Base-by-base conservation (phyloP, 169 alveolate genomes). In the Neospora caninum region DNA sequence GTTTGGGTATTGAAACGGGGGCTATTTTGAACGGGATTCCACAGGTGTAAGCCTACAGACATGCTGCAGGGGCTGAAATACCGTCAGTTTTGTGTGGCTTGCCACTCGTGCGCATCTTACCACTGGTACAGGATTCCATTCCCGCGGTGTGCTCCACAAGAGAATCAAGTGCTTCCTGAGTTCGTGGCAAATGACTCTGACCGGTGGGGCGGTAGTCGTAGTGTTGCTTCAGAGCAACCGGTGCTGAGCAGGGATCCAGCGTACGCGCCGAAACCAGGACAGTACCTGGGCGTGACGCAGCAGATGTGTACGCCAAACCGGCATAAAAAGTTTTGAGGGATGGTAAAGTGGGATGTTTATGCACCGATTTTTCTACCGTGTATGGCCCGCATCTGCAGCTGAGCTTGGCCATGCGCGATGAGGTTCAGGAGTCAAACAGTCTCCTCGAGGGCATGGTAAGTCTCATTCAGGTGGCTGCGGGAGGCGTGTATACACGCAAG, bases 401-500 rank as follows among this genome's bases (percentile, higher is more conserved):
- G 45, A 92, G 95, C 67, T 88, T 92, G 88, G 95, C 95, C 29
- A 92, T 92, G 95, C 86, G 95, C 7, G 95, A 92, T 45, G 95
- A 92, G 58, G 95, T 92, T 22, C 91, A 92, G 93, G 89, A 91
- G 36, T 92, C 95, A 0, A 92, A 92, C 89, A 69, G 31, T 49
- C 93, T 92, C 69, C 92, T 92, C 22, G 95, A 67, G 42, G 54
- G 89, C 20, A 92, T 92, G 95, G 95, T 92, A 67, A 45, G 95
- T 29, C 41, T n/a, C 34, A 22, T 31, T 13, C 58, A 25, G 88
- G 53, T 78, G 58, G 83, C 53, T 42, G 43, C 91, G 38, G 29
- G 83, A 49, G 58, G 58, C 4, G 58, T 49, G 58, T 13, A 49
- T 49, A 22, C 9, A n/a, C n/a, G n/a, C n/a, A n/a, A n/a, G n/a